These are phyloP conservation scores for Scedosporium dehoogii DNA, from an alignment of 2,329 filamentous ascomycete species.

Conservation along the genomic window DNA sequence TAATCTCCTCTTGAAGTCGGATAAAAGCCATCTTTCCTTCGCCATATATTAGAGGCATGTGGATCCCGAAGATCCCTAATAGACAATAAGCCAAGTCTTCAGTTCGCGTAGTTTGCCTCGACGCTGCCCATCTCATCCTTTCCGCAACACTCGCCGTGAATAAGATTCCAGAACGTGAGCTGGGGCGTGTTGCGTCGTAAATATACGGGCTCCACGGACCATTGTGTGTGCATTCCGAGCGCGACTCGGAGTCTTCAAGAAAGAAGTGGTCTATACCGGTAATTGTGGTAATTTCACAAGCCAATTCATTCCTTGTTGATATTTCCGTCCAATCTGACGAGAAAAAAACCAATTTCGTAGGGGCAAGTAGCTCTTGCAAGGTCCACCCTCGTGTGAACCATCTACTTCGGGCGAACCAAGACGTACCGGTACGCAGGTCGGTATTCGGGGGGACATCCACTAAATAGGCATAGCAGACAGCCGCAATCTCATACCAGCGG, in stretches of 20 bases:
- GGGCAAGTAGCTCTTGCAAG: conserved; percentile 22
- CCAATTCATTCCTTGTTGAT: conserved; percentile 13
- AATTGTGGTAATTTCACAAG: conserved; percentile 5
- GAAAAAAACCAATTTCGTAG: conserved; percentile 17
- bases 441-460: conserved; percentile 10
- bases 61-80: conserved; percentile 18
- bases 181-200: too few species aligned
- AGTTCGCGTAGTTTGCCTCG: conserved; percentile 15
- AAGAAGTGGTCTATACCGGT: too few species aligned
- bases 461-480: conserved; percentile 18
- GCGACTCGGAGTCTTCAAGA: conserved; percentile 6
- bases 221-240: not conserved
- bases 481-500: conserved; percentile 15
- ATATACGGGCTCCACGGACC: too few species aligned
- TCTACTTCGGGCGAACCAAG: conserved; percentile 9
- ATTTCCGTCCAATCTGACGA: conserved; percentile 16
- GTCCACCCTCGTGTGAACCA: conserved; percentile 18
- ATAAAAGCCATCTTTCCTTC: conserved; percentile 20
- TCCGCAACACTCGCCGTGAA: conserved; percentile 8
- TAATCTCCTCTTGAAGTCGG: conserved; percentile 24
- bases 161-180: too few species aligned
- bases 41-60: conserved; percentile 19
- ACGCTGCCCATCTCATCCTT: conserved; percentile 18
- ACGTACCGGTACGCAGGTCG: conserved; percentile 4
- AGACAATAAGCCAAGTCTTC: conserved; percentile 20